Percentiles rank a stretch among this genome's conserved stretches.
Conservation (phyloP, 1,284 basidiomycete genomes). For the Puccinia polysora region DNA sequence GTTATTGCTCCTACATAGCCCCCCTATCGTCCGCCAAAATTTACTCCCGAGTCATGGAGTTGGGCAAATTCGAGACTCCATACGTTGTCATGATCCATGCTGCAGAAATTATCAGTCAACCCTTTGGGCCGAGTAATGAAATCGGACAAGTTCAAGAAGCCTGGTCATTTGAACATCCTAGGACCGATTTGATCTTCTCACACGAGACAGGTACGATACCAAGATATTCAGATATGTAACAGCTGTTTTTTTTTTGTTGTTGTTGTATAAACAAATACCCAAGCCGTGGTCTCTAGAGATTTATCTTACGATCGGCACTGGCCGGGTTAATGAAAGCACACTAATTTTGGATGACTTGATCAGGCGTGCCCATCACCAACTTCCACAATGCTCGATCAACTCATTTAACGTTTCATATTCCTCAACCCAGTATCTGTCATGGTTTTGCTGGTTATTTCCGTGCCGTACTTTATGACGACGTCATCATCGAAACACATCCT, state of each 20-base stretch:
- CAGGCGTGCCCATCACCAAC: constrained; percentile 54
- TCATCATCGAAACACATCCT: constrained; percentile 91
- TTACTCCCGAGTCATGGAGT: constrained; percentile 65
- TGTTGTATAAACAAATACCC: neutral
- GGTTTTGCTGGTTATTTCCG: constrained; percentile 99
- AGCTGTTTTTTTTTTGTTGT: too few relatives aligned
- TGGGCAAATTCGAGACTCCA: constrained; percentile 68
- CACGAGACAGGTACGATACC: constrained; percentile 60
- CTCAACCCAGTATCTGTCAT: constrained; percentile 87
- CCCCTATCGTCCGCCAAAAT: constrained; percentile 89
- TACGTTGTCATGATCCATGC: constrained; percentile 98
- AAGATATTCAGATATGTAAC: too few relatives aligned
- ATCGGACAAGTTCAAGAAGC: constrained; percentile 84
- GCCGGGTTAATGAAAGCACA: neutral
- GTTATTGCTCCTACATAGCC: constrained; percentile 89
- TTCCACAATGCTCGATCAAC: constrained; percentile 55
- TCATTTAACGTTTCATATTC: constrained; percentile 78
- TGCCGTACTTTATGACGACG: constrained; percentile 79
- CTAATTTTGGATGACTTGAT: neutral
- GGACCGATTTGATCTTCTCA: constrained; percentile 70
- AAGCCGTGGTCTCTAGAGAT: neutral
- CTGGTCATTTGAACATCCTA: constrained; percentile 95
- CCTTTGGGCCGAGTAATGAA: constrained; percentile 58
- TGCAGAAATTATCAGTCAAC: constrained; percentile 74
- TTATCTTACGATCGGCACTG: neutral